These are phyloP conservation scores for Tulasnella sp. DNA, from an alignment of 768 basidiomycete species.

Conservation along the genomic window DNA sequence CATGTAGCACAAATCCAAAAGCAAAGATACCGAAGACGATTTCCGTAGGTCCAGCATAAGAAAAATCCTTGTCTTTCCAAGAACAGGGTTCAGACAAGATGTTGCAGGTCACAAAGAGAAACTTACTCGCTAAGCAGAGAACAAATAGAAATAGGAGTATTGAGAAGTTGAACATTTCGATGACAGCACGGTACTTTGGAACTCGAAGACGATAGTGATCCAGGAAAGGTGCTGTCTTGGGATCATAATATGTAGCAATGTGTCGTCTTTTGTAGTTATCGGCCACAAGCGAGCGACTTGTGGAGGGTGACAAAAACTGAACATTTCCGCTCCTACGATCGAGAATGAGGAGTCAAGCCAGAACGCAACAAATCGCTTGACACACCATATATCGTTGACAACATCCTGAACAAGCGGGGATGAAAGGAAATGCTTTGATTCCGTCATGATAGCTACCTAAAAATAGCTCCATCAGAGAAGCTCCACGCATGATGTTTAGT, in stretches of 20 bases:
- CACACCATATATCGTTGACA: constrained; percentile 75
- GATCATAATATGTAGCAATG: constrained; percentile 55
- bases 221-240: constrained; percentile 51
- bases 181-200: constrained; percentile 60
- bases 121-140: constrained; percentile 60
- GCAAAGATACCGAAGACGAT: constrained; percentile 61
- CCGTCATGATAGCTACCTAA: constrained; percentile 80
- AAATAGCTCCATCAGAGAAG: background rate
- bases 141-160: constrained; percentile 55
- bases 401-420: constrained; percentile 76
- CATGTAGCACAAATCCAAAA: constrained; percentile 65
- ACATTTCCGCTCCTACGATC: constrained; percentile 34
- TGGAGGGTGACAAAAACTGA: constrained; percentile 47
- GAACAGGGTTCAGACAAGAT: background rate
- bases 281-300: constrained; percentile 60
- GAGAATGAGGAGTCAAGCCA: background rate
- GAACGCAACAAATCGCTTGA: constrained; percentile 27
- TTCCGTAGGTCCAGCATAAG: constrained; percentile 48
- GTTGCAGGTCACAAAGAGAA: background rate
- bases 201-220: constrained; percentile 86
- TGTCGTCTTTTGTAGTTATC: constrained; percentile 79
- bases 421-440: constrained; percentile 71
- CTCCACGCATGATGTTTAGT: background rate
- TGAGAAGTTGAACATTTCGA: constrained; percentile 69
- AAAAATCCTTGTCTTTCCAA: constrained; percentile 41